phyloP scores from a whole-genome alignment of 78 protist genomes.

The Dictyostelium citrinum region DNA sequence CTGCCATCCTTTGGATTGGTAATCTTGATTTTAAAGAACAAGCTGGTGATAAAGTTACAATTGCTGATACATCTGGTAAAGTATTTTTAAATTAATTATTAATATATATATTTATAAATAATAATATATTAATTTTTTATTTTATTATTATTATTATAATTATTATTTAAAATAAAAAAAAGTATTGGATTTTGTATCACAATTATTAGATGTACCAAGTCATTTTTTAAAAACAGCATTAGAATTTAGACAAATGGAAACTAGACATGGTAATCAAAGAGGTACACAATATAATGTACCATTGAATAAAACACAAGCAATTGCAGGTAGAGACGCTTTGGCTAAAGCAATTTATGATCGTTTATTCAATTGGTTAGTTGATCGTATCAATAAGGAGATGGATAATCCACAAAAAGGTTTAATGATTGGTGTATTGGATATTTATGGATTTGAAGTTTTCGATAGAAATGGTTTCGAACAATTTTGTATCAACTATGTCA shows the following conservation, averaged over 20 bases:
- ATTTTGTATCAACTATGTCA: conserved; percentile 95
- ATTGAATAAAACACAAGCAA: conserved; percentile 75
- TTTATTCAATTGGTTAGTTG: conserved; percentile 81
- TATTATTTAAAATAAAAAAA: no score
- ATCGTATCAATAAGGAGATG: conserved; percentile 81
- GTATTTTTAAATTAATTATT: not conserved
- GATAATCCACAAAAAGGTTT: conserved; percentile 28
- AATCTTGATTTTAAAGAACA: conserved; percentile 81
- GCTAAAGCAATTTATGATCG: conserved; percentile 76
- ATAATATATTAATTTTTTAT: not conserved
- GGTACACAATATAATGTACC: conserved; percentile 85
- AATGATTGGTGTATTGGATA: conserved; percentile 88
- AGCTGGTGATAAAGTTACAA: conserved; percentile 49
- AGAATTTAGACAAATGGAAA: conserved; percentile 74
- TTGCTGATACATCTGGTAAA: conserved; percentile 44
- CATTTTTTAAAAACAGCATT: conserved; percentile 66
- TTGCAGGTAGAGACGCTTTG: conserved; percentile 71
- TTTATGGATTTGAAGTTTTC: conserved; percentile 92
- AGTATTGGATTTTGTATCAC: conserved; percentile 70
- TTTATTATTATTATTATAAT: not conserved
- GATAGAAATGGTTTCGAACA: conserved; percentile 93
- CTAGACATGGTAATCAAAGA: conserved; percentile 79
- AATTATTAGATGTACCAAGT: conserved; percentile 66
- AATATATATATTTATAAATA: not conserved
- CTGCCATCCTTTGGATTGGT: conserved; percentile 89